These are phyloP conservation scores for Tetratostichococcus sp. DNA, from an alignment of 139 green algal genomes.

Conservation along the genomic window DNA sequence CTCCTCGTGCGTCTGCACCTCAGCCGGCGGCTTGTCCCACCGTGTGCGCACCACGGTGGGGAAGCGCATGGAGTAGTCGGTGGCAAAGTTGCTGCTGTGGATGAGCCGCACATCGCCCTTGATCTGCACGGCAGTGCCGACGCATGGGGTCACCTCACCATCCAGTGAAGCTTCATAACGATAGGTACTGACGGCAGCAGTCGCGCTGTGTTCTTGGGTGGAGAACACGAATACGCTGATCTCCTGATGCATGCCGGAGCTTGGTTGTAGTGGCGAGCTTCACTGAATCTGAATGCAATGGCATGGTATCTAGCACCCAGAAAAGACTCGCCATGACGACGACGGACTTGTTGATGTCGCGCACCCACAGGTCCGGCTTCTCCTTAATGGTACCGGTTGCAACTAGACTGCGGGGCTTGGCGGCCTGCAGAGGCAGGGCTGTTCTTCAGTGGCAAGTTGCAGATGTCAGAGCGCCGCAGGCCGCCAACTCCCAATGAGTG, in stretches of 20 bases:
- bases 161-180: too few relatives aligned
- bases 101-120: background rate
- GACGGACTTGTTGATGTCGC: constrained; percentile 40
- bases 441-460: too few relatives aligned
- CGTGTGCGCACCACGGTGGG: background rate
- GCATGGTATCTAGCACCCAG: background rate
- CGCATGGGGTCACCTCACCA: too few relatives aligned
- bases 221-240: too few relatives aligned
- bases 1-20: background rate
- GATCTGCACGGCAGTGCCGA: background rate
- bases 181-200: too few relatives aligned
- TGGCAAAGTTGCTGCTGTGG: background rate
- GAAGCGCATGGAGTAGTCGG: background rate
- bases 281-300: too few relatives aligned
- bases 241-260: too few relatives aligned
- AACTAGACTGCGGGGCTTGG: constrained; percentile 26
- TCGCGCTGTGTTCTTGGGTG: too few relatives aligned
- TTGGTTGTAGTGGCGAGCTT: too few relatives aligned
- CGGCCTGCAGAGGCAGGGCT: too few relatives aligned
- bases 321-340: constrained; percentile 44
- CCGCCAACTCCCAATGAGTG: too few relatives aligned
- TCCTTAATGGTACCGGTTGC: constrained; percentile 37
- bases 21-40: background rate
- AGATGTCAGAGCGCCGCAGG: too few relatives aligned
- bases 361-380: constrained; percentile 67